phyloP scores from a whole-genome alignment of 106 monocot genomes.

The Gastrodia elata region DNA sequence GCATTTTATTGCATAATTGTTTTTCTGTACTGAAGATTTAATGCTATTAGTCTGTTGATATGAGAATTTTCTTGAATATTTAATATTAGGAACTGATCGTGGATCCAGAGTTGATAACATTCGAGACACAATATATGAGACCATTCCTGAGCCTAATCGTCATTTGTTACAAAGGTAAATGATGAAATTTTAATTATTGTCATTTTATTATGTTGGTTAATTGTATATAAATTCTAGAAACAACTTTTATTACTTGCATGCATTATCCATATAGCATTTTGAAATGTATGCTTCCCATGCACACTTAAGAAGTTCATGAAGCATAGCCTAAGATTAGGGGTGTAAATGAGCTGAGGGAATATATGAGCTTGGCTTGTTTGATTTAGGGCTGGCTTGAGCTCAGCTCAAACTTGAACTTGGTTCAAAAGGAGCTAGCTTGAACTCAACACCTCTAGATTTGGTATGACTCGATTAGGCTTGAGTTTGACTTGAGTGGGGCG shows the following conservation, averaged over 20 bases:
- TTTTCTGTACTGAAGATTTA: neutral
- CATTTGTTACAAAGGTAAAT: slow-evolving; percentile 75
- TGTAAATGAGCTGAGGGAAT: too few species aligned
- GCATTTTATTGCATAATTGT: neutral
- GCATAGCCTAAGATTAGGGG: neutral
- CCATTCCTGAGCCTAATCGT: slow-evolving; percentile 84
- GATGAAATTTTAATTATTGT: neutral
- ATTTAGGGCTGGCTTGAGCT: too few species aligned
- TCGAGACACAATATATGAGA: slow-evolving; percentile 51
- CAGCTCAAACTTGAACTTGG: too few species aligned
- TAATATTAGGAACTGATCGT: slow-evolving; percentile 45
- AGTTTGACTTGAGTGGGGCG: too few species aligned
- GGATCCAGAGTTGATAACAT: slow-evolving; percentile 48
- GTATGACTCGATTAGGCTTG: too few species aligned
- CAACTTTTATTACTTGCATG: neutral
- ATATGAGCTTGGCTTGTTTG: too few species aligned
- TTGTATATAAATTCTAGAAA: neutral
- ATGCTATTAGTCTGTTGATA: neutral
- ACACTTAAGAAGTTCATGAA: neutral
- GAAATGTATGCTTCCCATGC: neutral
- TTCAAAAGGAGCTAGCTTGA: too few species aligned
- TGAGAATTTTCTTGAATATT: slow-evolving; percentile 7
- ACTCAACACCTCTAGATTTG: too few species aligned
- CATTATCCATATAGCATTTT: neutral
- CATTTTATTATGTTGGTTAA: neutral